phyloP scores from a whole-genome alignment of 345 rosid genomes.

The Camelina neglecta region DNA sequence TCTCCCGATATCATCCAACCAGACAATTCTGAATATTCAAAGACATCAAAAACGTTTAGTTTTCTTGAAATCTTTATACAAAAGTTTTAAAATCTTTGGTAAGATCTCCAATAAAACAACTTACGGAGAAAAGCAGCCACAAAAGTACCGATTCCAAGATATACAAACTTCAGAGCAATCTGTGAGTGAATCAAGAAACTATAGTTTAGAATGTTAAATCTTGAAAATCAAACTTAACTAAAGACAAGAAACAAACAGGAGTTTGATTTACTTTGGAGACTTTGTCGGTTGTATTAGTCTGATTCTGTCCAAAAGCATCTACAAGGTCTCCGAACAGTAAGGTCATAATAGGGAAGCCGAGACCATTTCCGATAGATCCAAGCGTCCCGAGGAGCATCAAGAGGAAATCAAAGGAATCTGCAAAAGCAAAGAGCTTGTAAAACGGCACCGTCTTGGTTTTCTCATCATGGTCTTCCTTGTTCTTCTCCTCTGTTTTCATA shows the following conservation, averaged over 20 bases:
- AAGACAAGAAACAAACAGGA: slow-evolving; percentile 1
- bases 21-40: slow-evolving; percentile 61
- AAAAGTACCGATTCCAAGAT: slow-evolving; percentile 72
- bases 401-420: slow-evolving; percentile 61
- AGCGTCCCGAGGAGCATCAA: slow-evolving; percentile 74
- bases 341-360: slow-evolving; percentile 77
- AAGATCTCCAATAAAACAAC: slow-evolving; percentile 32
- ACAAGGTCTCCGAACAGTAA: slow-evolving; percentile 67
- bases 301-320: slow-evolving; percentile 73
- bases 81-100: background rate
- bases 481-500: slow-evolving; percentile 45
- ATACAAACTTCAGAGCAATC: slow-evolving; percentile 79
- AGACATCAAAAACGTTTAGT: slow-evolving; percentile 23
- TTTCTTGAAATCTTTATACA: background rate
- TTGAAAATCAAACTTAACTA: background rate
- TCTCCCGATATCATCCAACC: slow-evolving; percentile 95
- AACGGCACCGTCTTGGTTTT: slow-evolving; percentile 66
- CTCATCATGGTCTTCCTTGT: slow-evolving; percentile 56
- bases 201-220: background rate
- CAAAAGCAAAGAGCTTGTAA: slow-evolving; percentile 75
- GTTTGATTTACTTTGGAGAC: slow-evolving; percentile 63
- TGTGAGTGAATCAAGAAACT: slow-evolving; percentile 32
- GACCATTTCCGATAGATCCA: slow-evolving; percentile 77
- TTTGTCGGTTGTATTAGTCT: slow-evolving; percentile 40
- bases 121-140: slow-evolving; percentile 78